A percentile compares a stretch with the other conserved stretches of the same genome.
These are phyloP conservation scores for Bruguiera hainesii DNA, from an alignment of 441 rosid species.

Conservation along the genomic window DNA sequence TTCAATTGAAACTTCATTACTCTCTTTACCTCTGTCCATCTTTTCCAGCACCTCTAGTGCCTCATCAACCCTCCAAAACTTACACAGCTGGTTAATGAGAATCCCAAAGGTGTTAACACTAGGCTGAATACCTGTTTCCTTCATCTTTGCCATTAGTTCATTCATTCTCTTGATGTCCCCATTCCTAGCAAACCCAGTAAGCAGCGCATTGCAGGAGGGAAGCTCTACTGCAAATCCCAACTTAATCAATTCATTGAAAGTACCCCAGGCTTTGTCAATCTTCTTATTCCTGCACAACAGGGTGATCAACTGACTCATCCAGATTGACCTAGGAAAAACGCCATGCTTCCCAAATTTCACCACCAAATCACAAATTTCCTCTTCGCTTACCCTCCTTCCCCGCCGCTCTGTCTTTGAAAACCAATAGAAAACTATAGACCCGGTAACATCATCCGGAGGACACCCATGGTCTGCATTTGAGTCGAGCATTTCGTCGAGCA, in stretches of 20 bases:
- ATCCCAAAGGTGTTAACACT: conserved; percentile 57
- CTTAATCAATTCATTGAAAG: conserved; percentile 41
- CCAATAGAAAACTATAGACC: conserved; percentile 38
- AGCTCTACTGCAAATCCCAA: conserved; percentile 42
- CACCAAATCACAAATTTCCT: conserved; percentile 38
- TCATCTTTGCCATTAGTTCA: conserved; percentile 49
- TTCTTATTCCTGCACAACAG: conserved; percentile 40
- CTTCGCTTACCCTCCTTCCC: conserved; percentile 28
- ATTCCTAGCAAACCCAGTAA: conserved; percentile 51
- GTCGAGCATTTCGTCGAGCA: conserved; percentile 85
- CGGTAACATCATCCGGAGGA: conserved; percentile 45
- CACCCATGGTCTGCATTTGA: conserved; percentile 24
- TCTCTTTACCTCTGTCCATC: conserved; percentile 36
- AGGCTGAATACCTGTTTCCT: conserved; percentile 46
- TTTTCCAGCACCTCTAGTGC: conserved; percentile 54
- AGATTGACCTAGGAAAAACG: conserved; percentile 43
- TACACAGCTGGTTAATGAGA: conserved; percentile 58
- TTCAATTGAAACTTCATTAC: conserved; percentile 35
- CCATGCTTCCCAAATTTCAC: conserved; percentile 38
- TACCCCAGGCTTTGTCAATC: conserved; percentile 42
- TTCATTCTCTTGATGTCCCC: conserved; percentile 53
- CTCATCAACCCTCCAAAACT: conserved; percentile 53
- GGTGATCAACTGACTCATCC: conserved; percentile 45
- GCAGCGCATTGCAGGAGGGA: conserved; percentile 53
- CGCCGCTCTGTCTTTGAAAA: conserved; percentile 25